Base-by-base conservation (phyloP, 2,329 filamentous ascomycete species). In the Exophiala viscosa region DNA sequence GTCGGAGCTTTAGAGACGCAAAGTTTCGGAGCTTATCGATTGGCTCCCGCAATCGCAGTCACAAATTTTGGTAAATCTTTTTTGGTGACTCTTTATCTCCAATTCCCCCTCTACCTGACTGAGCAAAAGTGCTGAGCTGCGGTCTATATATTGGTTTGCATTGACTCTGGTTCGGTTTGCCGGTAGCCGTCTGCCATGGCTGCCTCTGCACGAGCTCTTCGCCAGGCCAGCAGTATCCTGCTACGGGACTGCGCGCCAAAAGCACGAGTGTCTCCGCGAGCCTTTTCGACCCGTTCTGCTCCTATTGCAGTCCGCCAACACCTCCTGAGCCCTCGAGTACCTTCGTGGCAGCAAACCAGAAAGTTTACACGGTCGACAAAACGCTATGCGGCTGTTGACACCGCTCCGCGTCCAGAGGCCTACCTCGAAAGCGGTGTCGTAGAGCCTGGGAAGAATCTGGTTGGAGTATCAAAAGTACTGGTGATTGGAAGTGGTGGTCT, bases 401-500 rank as follows among this genome's bases (percentile, higher is more conserved):
- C 84, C 60, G 86, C 88, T 47, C 89, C 90, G 50, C 88, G 87
- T 67, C 82, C 90, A 48, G 85, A 91, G 74, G 88, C 91, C 58
- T 96, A 96, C 73, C 78, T 96, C 64, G 84, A 90, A 68, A 95
- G 89, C 73, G 91, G 90, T 64, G 87, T 85, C 55, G 85, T 96
- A 68, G 87, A 90, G 71, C 85, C 81, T 54, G 80, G 86, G 53
- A 81, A 81, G 65, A 80, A 92, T 65, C 76, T 88, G 50, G 86
- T 96, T 45, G 83, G 96, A 69, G 90, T 97, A 60, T 95, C 95
- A 78, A 97, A 97, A 77, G 92, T 97, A 47, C 78, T 97, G 58
- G 91, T 97, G 64, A 96, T 97, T 76, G 92, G 92, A 54, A 91
- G 86, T 75, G 92, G 92, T 76, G 92, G 92, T 73, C 81, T 97